Conservation (phyloP, 2,329 filamentous ascomycete species). For the Xylaria polymorpha region DNA sequence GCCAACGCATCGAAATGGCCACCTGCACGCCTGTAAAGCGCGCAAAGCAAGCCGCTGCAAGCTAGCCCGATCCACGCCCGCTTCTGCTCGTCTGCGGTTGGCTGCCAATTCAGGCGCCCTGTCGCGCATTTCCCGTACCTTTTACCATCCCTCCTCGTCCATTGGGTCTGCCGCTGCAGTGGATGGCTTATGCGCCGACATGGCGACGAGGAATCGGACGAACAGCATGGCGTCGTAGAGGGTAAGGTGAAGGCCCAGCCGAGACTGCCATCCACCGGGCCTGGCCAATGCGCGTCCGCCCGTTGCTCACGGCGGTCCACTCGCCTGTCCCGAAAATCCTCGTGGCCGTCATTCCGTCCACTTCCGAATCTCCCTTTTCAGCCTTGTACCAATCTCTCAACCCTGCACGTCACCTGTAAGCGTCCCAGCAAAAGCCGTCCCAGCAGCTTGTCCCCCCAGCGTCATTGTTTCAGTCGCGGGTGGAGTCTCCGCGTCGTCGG, state of each 20-base stretch:
- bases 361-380: conserved; percentile 48
- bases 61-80: conserved; percentile 34
- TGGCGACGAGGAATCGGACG: conserved; percentile 23
- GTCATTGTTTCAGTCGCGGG: conserved; percentile 31
- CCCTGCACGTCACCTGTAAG: conserved; percentile 49
- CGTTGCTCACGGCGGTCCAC: conserved; percentile 22
- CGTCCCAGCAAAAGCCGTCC: conserved; percentile 27
- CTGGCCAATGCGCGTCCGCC: conserved; percentile 29
- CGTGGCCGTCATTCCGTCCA: conserved; percentile 36
- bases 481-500: conserved; percentile 42
- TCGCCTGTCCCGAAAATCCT: conserved; percentile 30
- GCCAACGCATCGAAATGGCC: conserved; percentile 43
- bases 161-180: conserved; percentile 25
- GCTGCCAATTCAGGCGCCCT: conserved; percentile 28
- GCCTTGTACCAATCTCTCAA: conserved; percentile 48
- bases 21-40: conserved; percentile 34
- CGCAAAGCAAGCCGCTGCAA: conserved; percentile 18
- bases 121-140: conserved; percentile 31
- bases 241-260: conserved; percentile 34
- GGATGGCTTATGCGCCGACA: conserved; percentile 29
- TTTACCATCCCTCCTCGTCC: conserved; percentile 19
- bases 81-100: conserved; percentile 26
- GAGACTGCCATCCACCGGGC: conserved; percentile 7
- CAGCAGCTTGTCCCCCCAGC: conserved; percentile 33
- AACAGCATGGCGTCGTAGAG: conserved; percentile 32